phyloP scores from a whole-genome alignment of 768 basidiomycete species.

The Lactifluus pinguis region DNA sequence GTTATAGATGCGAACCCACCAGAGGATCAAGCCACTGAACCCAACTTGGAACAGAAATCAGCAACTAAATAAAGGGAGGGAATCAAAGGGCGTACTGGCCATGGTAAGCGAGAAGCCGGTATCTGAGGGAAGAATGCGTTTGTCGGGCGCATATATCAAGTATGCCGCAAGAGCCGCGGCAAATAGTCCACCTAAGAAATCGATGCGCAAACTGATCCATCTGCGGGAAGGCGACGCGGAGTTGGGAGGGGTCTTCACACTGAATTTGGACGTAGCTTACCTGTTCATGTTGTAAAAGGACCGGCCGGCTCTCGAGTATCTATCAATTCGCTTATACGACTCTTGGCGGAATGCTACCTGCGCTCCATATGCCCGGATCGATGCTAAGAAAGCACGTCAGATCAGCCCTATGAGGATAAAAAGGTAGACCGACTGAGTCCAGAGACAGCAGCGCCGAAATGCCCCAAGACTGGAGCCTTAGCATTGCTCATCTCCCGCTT shows the following conservation, averaged over 20 bases:
- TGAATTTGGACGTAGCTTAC: slow-evolving; percentile 19
- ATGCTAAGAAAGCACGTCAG: slow-evolving; percentile 22
- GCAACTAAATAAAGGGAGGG: neutral
- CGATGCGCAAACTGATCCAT: slow-evolving; percentile 47
- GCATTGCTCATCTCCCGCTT: slow-evolving; percentile 49
- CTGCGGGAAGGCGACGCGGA: slow-evolving; percentile 20
- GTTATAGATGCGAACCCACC: slow-evolving; percentile 38
- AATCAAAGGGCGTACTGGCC: slow-evolving; percentile 27
- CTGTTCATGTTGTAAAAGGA: slow-evolving; percentile 43
- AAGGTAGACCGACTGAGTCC: slow-evolving; percentile 32
- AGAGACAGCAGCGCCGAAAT: slow-evolving; percentile 43
- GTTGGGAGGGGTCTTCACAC: neutral
- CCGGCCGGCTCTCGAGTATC: slow-evolving; percentile 34
- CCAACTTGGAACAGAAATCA: slow-evolving; percentile 28
- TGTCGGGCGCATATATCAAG: slow-evolving; percentile 36
- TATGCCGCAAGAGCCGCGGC: slow-evolving; percentile 41
- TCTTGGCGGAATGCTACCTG: slow-evolving; percentile 35
- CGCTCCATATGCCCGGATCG: slow-evolving; percentile 50
- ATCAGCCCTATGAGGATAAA: neutral
- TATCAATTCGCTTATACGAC: slow-evolving; percentile 38
- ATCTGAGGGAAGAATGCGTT: slow-evolving; percentile 28
- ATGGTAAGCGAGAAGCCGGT: slow-evolving; percentile 34
- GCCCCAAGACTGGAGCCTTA: slow-evolving; percentile 40
- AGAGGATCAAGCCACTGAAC: slow-evolving; percentile 49
- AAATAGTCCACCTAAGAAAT: slow-evolving; percentile 46